Evolutionary conservation across 176 grass and related monocot genomes (phyloP).

Genomic region (Chrysopogon serrulatus): DNA sequence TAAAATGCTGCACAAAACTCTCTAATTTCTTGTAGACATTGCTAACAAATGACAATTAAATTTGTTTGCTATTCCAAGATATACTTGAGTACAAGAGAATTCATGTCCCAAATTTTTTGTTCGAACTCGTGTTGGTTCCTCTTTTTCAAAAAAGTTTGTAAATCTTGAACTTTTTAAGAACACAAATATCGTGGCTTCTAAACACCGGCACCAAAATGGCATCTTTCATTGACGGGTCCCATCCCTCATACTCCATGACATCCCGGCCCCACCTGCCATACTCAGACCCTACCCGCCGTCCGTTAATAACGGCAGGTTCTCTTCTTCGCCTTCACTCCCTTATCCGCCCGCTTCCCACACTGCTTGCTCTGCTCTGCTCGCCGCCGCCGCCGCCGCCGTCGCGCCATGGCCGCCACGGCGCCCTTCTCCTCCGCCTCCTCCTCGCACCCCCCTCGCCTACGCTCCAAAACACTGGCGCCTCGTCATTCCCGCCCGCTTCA

Average conservation of each 20-base stretch:
- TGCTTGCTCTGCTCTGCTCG: background rate
- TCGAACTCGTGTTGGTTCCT: too few species aligned
- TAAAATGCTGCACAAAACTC: too few species aligned
- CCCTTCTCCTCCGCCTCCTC: constrained; percentile 12
- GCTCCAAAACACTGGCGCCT: background rate
- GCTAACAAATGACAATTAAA: too few species aligned
- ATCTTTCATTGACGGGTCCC: too few species aligned
- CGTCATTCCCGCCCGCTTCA: background rate
- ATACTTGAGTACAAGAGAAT: too few species aligned
- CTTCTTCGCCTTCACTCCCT: background rate
- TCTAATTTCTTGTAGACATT: too few species aligned
- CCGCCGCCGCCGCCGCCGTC: background rate
- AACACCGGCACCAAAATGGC: too few species aligned
- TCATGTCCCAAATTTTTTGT: too few species aligned
- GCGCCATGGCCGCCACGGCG: constrained; percentile 30
- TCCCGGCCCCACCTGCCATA: background rate
- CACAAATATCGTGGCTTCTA: too few species aligned
- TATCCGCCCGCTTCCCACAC: background rate
- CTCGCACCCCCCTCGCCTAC: constrained; percentile 16
- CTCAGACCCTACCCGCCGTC: background rate
- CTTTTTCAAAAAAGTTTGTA: too few species aligned
- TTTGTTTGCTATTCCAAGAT: too few species aligned
- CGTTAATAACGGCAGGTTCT: background rate
- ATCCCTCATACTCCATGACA: background rate
- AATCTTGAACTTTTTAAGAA: too few species aligned